Evolutionary conservation across 148 eudicot species (phyloP), one percentile per base, ranked within the genome.

Genomic region (Hydrangea macrophylla): DNA sequence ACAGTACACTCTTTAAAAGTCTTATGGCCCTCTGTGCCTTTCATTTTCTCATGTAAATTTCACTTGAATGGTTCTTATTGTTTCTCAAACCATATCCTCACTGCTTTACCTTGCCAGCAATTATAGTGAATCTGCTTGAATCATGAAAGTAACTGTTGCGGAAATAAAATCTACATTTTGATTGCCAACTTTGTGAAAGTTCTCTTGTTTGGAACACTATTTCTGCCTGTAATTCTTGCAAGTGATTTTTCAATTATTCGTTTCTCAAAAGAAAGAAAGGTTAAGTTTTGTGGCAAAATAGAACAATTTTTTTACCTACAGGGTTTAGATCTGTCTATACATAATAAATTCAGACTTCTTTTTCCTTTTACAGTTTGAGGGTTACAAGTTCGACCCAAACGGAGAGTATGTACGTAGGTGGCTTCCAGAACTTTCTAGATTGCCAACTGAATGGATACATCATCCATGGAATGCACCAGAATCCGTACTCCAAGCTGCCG

Each of bases 381-480:
- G 99, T 59, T 89, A 94, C 83, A 94, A 91, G 65, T 94, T 81
- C 58, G 99, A 94, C 65, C 99, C 99, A 5, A 75, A 89, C 23
- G 99, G 97, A 59, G 99, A 91, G 59, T 94, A 91, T 62, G 97
- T 89, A 54, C 81, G 99, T 39, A 70, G 99, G 55, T 94, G 99
- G 99, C 90, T 94, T 64, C 99, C 99, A 32, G 99, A 94, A 63
- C 97, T 94, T 18, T 83, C 97, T 32, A 81, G 99, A 73, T 80
- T 94, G 35, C 96, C 99, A 18, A 94, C 97, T 37, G 97, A 88
- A 54, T 94, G 99, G 99, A 94, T 94, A 70, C 99, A 94, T 69
- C 99, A 89, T 55, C 99, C 99, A 6, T 94, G 97, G 97, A 72
- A 94, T 68, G 93, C 97, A 27, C 97, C 99, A 10, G 91, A 87